phyloP scores from a whole-genome alignment of 2,329 filamentous ascomycete species.

The Cryphonectria carpinicola region DNA sequence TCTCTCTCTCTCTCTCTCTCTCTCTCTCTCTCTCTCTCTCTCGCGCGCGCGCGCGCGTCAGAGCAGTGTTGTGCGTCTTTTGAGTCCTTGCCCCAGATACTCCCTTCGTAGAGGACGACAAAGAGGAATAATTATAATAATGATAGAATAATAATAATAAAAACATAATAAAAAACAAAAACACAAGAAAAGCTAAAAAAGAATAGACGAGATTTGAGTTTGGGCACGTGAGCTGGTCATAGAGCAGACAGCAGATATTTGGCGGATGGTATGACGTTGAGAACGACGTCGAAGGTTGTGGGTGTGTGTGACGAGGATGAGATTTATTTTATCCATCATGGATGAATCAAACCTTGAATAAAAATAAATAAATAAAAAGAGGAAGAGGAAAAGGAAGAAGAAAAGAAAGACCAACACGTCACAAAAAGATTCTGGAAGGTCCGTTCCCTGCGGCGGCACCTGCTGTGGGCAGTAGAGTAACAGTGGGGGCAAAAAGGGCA shows the following conservation, averaged over 20 bases:
- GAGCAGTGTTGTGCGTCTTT: neutral
- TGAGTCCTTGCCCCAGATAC: neutral
- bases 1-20: neutral
- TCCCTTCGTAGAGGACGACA: neutral
- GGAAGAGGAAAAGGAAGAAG: neutral
- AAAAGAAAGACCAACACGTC: conserved; percentile 1
- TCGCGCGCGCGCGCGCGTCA: too few relatives aligned
- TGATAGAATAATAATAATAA: neutral
- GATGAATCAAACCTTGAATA: too few relatives aligned
- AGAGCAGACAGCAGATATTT: neutral
- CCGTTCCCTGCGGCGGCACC: neutral
- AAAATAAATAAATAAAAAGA: too few relatives aligned
- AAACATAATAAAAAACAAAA: neutral
- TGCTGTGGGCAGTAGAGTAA: neutral
- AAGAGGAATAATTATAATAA: too few relatives aligned
- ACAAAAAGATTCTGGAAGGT: conserved; percentile 8
- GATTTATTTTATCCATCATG: neutral
- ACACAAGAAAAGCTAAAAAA: neutral
- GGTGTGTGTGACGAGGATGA: neutral
- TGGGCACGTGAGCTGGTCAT: neutral
- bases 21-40: neutral
- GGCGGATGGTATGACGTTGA: neutral
- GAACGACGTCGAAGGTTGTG: neutral
- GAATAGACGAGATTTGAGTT: neutral
- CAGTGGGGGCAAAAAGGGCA: neutral